phyloP scores from a whole-genome alignment of 2,329 filamentous ascomycete species.

The Aspergillus thermomutatus region DNA sequence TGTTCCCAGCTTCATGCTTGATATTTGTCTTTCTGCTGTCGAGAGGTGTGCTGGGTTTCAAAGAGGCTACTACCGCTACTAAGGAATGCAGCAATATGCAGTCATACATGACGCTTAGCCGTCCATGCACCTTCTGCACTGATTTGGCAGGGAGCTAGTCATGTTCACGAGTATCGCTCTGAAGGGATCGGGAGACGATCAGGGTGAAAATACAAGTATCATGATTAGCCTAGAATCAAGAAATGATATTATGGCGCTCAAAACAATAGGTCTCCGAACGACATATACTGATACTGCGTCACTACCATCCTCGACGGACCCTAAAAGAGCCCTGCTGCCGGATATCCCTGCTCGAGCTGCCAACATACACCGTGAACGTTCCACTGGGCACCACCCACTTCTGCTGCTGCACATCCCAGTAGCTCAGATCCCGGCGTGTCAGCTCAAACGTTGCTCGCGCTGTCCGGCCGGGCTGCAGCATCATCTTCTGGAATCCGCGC shows the following conservation, averaged over 20 bases:
- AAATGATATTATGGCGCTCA: neutral
- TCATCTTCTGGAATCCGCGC: conserved; percentile 61
- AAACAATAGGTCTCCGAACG: neutral
- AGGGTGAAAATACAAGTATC: neutral
- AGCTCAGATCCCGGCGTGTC: conserved; percentile 59
- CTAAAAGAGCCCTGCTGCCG: neutral
- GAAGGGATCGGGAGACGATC: neutral
- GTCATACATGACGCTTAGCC: too few species aligned
- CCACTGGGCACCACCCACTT: conserved; percentile 50
- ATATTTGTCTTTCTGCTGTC: too few species aligned
- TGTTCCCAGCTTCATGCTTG: too few species aligned
- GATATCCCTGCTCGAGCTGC: neutral
- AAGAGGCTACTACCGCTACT: neutral
- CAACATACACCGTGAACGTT: conserved; percentile 4
- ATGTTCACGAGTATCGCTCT: neutral
- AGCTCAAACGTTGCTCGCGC: conserved; percentile 52
- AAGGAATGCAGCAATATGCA: neutral
- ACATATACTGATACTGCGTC: neutral
- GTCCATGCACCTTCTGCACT: too few species aligned
- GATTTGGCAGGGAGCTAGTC: neutral
- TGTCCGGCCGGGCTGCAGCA: conserved; percentile 27
- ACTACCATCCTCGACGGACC: neutral
- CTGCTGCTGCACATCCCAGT: conserved; percentile 59
- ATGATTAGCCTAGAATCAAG: neutral
- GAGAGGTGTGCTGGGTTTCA: too few species aligned